Base-by-base conservation (phyloP, 768 basidiomycete genomes). In the Suillus weaverae region DNA sequence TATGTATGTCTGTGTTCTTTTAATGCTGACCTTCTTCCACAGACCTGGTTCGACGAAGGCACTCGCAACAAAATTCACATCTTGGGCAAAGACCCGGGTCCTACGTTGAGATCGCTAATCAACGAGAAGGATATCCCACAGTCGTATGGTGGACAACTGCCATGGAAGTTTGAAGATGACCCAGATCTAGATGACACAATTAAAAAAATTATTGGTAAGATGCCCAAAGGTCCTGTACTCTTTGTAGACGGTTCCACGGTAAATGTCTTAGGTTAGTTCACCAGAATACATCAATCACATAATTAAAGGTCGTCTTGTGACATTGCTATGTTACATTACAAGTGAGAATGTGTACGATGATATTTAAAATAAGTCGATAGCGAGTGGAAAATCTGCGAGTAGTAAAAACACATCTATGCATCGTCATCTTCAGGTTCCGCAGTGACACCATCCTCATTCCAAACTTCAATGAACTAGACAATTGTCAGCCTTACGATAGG, bases 41-140 rank as follows among this genome's bases (percentile, higher is more conserved):
- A 90, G 86, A 84, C 82, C 33, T 92, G 89, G 88, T 93, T 93
- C 73, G 92, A 94, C 71, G 88, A 89, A 72, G 86, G 85, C 50
- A 93, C 91, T 14, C 85, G 88, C 20, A 82, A 82, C 65, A 95
- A 95, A 79, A 88, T 95, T 38, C 85, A 89, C 70, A 82, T 95
- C 39, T 79, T 94, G 10, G 87, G 88, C 3, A 85, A 81, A 62
- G 84, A 89, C 62, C 84, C 85, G 4, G 85, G 84, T 5, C 71
- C 80, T 1, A 76, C 79, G 3, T 81, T 94, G 3, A 76, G 80
- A 14, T 79, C 81, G 18, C 78, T 91, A 48, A 83, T 87, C 60
- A 75, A 79, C 46, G 70, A 76, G 2, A 67, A 75, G 44, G 77
- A 86, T 65, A 79, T 95, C 22, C 94, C 94, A 0, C 82, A 80